Conservation (phyloP, 1,284 basidiomycete genomes). For the Sanghuangporus weigelae region DNA sequence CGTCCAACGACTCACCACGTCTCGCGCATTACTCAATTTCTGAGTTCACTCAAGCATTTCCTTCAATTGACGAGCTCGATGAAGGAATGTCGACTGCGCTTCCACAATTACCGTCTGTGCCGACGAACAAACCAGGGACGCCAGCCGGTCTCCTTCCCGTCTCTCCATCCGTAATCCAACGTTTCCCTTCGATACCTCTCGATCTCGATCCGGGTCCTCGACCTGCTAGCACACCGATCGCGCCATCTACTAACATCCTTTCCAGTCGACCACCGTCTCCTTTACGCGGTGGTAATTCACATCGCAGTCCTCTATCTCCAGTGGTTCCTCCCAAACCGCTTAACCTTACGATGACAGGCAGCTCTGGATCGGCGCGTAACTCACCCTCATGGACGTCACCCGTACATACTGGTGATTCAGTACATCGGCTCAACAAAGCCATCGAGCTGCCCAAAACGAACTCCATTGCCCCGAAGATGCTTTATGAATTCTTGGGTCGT, state of each 20-base stretch:
- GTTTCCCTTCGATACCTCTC: conserved; percentile 46
- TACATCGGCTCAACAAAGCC: conserved; percentile 24
- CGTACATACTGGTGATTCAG: conserved; percentile 2
- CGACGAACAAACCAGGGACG: conserved; percentile 31
- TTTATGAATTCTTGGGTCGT: conserved; percentile 56
- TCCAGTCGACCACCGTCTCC: conserved; percentile 57
- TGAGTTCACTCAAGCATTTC: conserved; percentile 60
- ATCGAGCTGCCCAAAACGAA: conserved; percentile 47
- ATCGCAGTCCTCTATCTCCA: conserved; percentile 27
- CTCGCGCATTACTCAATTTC: conserved; percentile 35
- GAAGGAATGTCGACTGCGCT: conserved; percentile 28
- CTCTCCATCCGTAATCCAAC: conserved; percentile 24
- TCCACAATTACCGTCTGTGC: conserved; percentile 45
- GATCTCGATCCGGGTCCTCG: conserved; percentile 55
- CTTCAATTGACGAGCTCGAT: conserved; percentile 71
- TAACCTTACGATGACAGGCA: conserved; percentile 26
- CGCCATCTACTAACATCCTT: conserved; percentile 50
- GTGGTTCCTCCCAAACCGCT: conserved; percentile 40
- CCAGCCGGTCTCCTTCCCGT: conserved; percentile 19
- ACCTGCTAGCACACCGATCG: conserved; percentile 69
- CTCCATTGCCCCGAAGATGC: conserved; percentile 53
- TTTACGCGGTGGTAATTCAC: conserved; percentile 27
- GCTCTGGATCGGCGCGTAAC: conserved; percentile 19
- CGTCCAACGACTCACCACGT: conserved; percentile 34
- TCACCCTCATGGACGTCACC: conserved; percentile 1